These are phyloP conservation scores for Melaleuca quinquenervia DNA, from an alignment of 345 rosid species.

Conservation along the genomic window DNA sequence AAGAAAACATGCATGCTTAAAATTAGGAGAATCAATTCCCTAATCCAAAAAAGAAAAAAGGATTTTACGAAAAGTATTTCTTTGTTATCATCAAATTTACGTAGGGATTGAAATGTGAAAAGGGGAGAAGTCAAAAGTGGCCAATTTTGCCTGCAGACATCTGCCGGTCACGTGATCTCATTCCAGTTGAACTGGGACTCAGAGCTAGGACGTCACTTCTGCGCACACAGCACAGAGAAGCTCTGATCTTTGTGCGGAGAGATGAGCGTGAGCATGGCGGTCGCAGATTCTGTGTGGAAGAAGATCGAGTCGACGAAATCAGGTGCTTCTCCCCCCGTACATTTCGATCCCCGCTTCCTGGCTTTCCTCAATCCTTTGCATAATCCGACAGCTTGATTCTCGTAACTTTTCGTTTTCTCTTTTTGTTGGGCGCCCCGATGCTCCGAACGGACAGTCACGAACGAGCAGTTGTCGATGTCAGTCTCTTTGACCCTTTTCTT, in stretches of 20 bases:
- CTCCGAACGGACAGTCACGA: slow-evolving; percentile 33
- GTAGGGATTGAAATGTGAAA: background rate
- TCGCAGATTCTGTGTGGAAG: slow-evolving; percentile 54
- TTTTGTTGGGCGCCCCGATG: background rate
- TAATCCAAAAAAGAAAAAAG: too few relatives aligned
- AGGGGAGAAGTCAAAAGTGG: background rate
- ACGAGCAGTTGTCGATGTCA: slow-evolving; percentile 71
- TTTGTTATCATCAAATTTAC: too few relatives aligned
- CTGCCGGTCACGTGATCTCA: background rate
- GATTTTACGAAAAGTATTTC: too few relatives aligned
- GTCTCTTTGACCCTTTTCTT: slow-evolving; percentile 4
- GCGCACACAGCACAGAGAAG: background rate
- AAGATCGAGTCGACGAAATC: slow-evolving; percentile 41
- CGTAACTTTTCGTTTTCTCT: background rate
- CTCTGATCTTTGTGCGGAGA: background rate
- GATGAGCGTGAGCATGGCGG: slow-evolving; percentile 30
- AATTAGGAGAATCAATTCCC: background rate
- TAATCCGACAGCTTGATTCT: accelerated
- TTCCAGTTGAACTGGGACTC: background rate
- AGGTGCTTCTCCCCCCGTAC: slow-evolving; percentile 15
- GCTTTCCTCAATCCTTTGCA: background rate
- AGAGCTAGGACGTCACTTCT: background rate
- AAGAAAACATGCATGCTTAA: too few relatives aligned
- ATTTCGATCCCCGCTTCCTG: background rate
- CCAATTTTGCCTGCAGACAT: background rate